Base-by-base conservation (phyloP, 805 yeast species). In the Lipomyces spencermartinsiae region DNA sequence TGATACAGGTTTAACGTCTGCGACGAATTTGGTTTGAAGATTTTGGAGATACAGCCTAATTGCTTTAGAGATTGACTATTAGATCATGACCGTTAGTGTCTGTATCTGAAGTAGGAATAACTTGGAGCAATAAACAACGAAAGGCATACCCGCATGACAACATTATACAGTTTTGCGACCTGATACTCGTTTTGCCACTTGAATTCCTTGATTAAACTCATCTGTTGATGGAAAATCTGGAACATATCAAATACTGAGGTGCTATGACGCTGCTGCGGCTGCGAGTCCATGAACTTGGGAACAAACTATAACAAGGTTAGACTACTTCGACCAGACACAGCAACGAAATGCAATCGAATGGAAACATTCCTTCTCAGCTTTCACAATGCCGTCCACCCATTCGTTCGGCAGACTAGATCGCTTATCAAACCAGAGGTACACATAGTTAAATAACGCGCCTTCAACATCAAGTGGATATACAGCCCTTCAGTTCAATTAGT, bases 201-300 rank as follows among this genome's bases (percentile, higher is more conserved):
- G 56, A 91, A 83, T 2, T 82, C 83, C 16, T 82, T 82, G 58
- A 93, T 79, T n/a, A 91, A 81, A 4, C 80, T 78, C 25, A 91
- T 75, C 12, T 86, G 83, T 63, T 87, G 87, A 67, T 84, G 84
- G 46, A 90, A 83, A 76, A 90, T 81, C 9, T 86, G 82, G 76
- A 90, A 89, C 14, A 90, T 83, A 75, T 91, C 95, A 29, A 84
- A 75, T 0, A 89, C 90, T 0, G 94, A 90, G 1, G 86, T 80
- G 68, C 92, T 87, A 73, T 82, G 72, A 63, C 76, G 61, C n/a
- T 65, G 64, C 0, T 37, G 43, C 4, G 43, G 49, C 22, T 43
- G 49, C 49, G 49, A 16, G 49, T 69, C 82, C 0, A 74, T 74
- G 5, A 29, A n/a, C 12, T 51, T 7, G 5, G 58, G 62, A 16